These are phyloP conservation scores for Stemphylium beticola DNA, from an alignment of 2,329 filamentous ascomycete species.

Conservation along the genomic window DNA sequence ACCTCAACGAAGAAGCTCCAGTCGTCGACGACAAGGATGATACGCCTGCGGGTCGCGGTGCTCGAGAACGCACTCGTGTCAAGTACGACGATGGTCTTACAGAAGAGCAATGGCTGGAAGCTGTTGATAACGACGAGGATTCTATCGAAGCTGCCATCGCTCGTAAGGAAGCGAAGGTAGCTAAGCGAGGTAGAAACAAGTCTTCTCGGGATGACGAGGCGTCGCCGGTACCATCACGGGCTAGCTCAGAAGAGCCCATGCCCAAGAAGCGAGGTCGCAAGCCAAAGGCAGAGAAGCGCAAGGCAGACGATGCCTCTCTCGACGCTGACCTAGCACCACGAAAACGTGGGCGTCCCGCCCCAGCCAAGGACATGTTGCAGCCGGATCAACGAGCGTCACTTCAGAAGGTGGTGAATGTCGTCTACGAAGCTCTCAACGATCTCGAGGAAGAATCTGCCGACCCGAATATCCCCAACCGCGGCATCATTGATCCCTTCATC, in stretches of 20 bases:
- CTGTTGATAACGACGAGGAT: slow-evolving; percentile 93
- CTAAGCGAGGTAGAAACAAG: slow-evolving; percentile 78
- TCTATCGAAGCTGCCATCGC: slow-evolving; percentile 90
- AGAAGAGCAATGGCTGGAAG: slow-evolving; percentile 98
- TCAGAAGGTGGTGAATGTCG: slow-evolving; percentile 76
- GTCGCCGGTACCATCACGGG: slow-evolving; percentile 79
- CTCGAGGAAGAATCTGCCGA: slow-evolving; percentile 77
- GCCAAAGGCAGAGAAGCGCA: slow-evolving; percentile 80
- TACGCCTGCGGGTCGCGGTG: slow-evolving; percentile 77
- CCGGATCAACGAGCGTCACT: slow-evolving; percentile 75
- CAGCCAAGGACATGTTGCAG: slow-evolving; percentile 72
- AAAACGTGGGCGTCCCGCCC: slow-evolving; percentile 67
- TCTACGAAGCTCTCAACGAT: slow-evolving; percentile 82
- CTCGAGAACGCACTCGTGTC: slow-evolving; percentile 91
- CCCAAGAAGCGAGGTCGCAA: slow-evolving; percentile 85
- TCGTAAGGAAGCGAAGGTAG: slow-evolving; percentile 84
- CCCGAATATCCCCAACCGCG: slow-evolving; percentile 67
- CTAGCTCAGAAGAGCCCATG: slow-evolving; percentile 80
- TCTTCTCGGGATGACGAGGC: slow-evolving; percentile 66
- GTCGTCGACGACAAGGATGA: slow-evolving; percentile 81
- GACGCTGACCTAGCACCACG: slow-evolving; percentile 70
- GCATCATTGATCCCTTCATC: slow-evolving; percentile 93
- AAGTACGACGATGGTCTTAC: slow-evolving; percentile 97
- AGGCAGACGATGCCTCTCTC: slow-evolving; percentile 71
- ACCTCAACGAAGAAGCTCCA: slow-evolving; percentile 83